Base-by-base conservation (phyloP, 1,284 basidiomycete species). In the Tilletiopsis washingtonensis region DNA sequence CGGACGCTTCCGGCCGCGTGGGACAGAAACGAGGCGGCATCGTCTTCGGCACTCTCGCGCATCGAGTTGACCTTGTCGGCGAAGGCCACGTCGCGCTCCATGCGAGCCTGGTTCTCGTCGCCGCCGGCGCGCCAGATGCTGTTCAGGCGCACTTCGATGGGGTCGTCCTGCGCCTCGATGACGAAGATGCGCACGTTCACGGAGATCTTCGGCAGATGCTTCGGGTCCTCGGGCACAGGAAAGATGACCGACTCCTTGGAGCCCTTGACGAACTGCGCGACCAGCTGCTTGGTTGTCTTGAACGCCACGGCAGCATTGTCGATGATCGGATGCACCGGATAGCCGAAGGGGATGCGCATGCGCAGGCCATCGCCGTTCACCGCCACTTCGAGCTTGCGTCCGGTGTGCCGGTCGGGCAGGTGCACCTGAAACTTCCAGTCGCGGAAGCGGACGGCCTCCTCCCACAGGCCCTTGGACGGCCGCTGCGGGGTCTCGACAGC, bases 121-220 rank as follows among this genome's bases (percentile, higher is more conserved):
- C 81, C 75, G 0, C 90, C 91, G 27, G 83, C 81, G 49, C 82
- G 80, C 80, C 83, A 88, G 32, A 90, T 86, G 12, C 87, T 77
- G 43, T 83, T 86, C 27, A 97, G 74, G 55, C 79, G 81, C 21
- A 82, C 81, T 74, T 98, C 93, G 49, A 96, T 81, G 0, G 84
- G 81, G 67, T 93, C 87, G 70, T 98, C 93, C 21, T 83, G 81
- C n/a, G 84, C 84, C 73, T 97, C 91, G 4, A 90, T 14, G 12
- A 71, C 62, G 21, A 81, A 77, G 37, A 91, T 75, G 27, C 75
- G 78, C 46, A 96, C 70, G 3, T 76, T 75, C 38, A 94, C 66
- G 40, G 78, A 77, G 0, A 77, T 69, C 40, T 69, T 55, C 1
- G 90, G 90, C 15, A 74, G 51, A 32, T 54, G 54, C 56, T 73